Evolutionary conservation across 2,329 filamentous ascomycete genomes (phyloP).

Genomic region (Teratosphaeria gauchensis): DNA sequence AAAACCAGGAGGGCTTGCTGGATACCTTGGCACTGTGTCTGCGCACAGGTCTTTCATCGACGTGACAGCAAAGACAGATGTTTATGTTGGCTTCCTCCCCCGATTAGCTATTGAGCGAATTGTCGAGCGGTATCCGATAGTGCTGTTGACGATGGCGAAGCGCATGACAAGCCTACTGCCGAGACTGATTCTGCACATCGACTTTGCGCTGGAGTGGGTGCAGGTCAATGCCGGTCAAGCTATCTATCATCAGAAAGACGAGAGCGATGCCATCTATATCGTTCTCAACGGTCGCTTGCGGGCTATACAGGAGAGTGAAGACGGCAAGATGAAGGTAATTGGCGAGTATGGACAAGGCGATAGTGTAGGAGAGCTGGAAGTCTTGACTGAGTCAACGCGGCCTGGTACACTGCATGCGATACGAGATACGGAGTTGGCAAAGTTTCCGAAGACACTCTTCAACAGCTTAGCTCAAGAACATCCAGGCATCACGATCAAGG

Average conservation of each 20-base stretch:
- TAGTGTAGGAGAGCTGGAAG: conserved; percentile 92
- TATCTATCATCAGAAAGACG: conserved; percentile 85
- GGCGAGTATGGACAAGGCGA: conserved; percentile 96
- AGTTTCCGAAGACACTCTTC: conserved; percentile 90
- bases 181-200: conserved; percentile 84
- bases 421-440: conserved; percentile 89
- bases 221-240: conserved; percentile 93
- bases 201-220: conserved; percentile 97
- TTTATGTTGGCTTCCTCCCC: conserved; percentile 92
- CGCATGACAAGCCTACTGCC: conserved; percentile 81
- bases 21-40: conserved; percentile 88
- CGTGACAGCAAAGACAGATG: conserved; percentile 93
- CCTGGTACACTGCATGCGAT: conserved; percentile 91
- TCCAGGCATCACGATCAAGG: conserved; percentile 96
- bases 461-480: conserved; percentile 97
- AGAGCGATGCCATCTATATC: conserved; percentile 97
- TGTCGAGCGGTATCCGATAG: conserved; percentile 83
- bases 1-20: conserved; percentile 87
- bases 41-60: conserved; percentile 95
- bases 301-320: conserved; percentile 69
- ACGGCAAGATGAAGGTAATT: conserved; percentile 73
- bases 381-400: conserved; percentile 87
- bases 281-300: conserved; percentile 88
- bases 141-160: conserved; percentile 92
- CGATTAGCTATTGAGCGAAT: conserved; percentile 78